These are phyloP conservation scores for Pseudoscleropodium purum DNA, from an alignment of 225 moss, liverwort and hornwort species.

Conservation along the genomic window DNA sequence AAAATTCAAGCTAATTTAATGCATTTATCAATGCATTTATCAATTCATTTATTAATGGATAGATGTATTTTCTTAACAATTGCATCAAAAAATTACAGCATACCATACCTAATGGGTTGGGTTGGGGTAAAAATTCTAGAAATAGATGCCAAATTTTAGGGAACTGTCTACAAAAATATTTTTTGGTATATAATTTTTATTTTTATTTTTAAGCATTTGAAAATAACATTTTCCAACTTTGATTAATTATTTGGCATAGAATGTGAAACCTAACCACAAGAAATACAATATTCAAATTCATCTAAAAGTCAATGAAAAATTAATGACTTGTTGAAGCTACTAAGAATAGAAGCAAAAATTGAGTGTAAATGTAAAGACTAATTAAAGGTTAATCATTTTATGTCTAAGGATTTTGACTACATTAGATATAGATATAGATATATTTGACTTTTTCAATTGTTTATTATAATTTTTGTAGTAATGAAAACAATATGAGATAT, in stretches of 20 bases:
- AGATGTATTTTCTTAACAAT: too few species aligned
- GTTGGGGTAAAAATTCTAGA: too few species aligned
- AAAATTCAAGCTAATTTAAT: too few species aligned
- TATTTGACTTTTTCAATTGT: background rate
- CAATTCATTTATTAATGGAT: too few species aligned
- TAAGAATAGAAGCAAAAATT: background rate
- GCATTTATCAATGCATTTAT: too few species aligned
- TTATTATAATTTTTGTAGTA: background rate
- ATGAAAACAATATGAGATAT: background rate
- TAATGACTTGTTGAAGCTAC: background rate
- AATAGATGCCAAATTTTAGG: too few species aligned
- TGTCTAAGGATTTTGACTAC: background rate
- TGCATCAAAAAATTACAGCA: too few species aligned
- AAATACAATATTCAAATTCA: background rate
- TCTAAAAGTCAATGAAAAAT: background rate
- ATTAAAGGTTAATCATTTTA: background rate
- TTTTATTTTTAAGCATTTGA: background rate
- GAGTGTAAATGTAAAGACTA: background rate
- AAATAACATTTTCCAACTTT: background rate
- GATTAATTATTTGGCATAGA: background rate
- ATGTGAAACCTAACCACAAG: fast-evolving
- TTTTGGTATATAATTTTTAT: background rate
- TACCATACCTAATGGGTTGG: too few species aligned
- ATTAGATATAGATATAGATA: too few species aligned
- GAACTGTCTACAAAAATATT: background rate